phyloP scores from a whole-genome alignment of 2,329 filamentous ascomycete species.

The Colletotrichum orbiculare region DNA sequence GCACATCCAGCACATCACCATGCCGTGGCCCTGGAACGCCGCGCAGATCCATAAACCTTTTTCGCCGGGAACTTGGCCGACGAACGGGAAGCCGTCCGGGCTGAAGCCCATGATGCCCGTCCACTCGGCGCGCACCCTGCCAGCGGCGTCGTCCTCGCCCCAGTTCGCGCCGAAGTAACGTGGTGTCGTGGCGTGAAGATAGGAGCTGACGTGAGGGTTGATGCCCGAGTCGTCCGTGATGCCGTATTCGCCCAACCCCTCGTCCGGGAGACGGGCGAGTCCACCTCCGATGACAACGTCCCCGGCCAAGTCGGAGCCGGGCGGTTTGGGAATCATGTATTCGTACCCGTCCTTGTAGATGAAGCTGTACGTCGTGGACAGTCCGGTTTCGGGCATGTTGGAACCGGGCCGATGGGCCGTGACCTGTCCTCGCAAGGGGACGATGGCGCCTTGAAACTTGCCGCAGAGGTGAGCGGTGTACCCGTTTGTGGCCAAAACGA shows the following conservation, averaged over 20 bases:
- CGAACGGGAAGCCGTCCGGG: conserved; percentile 62
- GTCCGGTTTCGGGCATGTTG: conserved; percentile 47
- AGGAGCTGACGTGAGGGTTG: conserved; percentile 55
- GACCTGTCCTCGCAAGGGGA: conserved; percentile 39
- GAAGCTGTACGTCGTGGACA: conserved; percentile 69
- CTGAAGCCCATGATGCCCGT: conserved; percentile 69
- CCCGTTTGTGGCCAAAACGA: conserved; percentile 45
- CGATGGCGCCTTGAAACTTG: conserved; percentile 38
- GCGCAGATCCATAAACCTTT: conserved; percentile 65
- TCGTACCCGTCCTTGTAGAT: conserved; percentile 72
- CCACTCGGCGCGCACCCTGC: conserved; percentile 59
- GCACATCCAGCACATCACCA: conserved; percentile 71
- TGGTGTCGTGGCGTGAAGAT: conserved; percentile 54
- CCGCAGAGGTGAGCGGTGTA: conserved; percentile 42
- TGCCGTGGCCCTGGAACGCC: conserved; percentile 74
- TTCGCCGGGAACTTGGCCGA: conserved; percentile 59
- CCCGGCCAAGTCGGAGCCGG: conserved; percentile 44
- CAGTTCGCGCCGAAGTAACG: conserved; percentile 65
- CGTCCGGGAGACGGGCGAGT: too few species aligned
- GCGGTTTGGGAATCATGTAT: conserved; percentile 71
- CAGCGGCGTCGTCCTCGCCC: conserved; percentile 55
- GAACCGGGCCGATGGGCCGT: conserved; percentile 45
- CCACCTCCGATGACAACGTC: too few species aligned
- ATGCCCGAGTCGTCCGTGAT: too few species aligned
- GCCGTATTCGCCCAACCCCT: too few species aligned